Evolutionary conservation across 2,329 filamentous ascomycete species (phyloP), one percentile per base, ranked within the genome.

Genomic region (Scytalidium sp.): DNA sequence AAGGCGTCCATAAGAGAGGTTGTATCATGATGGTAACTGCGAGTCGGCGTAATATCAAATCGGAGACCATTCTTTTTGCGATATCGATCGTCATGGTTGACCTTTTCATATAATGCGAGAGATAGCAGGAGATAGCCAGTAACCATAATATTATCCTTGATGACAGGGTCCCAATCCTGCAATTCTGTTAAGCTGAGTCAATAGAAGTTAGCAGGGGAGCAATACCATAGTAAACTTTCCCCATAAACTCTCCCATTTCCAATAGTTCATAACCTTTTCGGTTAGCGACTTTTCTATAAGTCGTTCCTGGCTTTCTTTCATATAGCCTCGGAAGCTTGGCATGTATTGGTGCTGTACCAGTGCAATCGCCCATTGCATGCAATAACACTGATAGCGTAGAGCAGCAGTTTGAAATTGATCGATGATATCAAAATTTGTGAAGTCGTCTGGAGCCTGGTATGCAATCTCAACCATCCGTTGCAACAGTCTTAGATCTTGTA

Each of bases 351-450:
- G 46, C 51, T 52, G 58, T 36, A 56, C 56, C 13, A 58, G 20
- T 41, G 43, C 53, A n/a, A 61, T 47, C 17, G 44, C 50, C 27
- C 59, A 53, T 3, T 58, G 50, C 8, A 54, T 50, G 7, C 48
- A 52, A 41, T 62, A 62, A 2, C 60, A 51, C 46, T 61, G 59
- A 47, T 62, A 62, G 8, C 59, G 59, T 29, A 61, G 39, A 19
- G 59, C 55, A 8, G 47, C 41, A 7, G 55, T 60, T 48, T 60
- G 59, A 47, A 62, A 61, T 46, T 60, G 59, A 51, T 62, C 59
- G 19, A 61, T 61, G 17, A 58, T 53, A 47, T 56, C 52, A 45
- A 51, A 49, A n/a, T 57, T 55, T 47, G 53, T 56, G 15, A 52
- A 56, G 41, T 60, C 58, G 23, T 58, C 51, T 21, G 39, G 40